phyloP scores from a whole-genome alignment of 192 early-diverging fungal genomes.

The Mortierella claussenii region DNA sequence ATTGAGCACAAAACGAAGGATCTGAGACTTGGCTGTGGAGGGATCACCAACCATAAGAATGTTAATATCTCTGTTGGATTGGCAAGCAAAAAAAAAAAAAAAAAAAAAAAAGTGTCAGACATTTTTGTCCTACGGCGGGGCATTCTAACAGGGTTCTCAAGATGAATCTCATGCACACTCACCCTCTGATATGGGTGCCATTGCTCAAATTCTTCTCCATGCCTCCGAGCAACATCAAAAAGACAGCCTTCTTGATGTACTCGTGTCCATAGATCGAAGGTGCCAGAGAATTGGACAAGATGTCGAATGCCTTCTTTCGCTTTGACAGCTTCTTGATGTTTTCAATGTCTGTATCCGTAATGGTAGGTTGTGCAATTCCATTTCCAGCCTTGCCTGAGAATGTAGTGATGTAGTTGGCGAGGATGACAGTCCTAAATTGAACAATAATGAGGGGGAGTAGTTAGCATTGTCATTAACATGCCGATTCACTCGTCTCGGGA shows the following conservation, averaged over 20 bases:
- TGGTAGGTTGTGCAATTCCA: slow-evolving; percentile 73
- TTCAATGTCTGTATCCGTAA: slow-evolving; percentile 88
- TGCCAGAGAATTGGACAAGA: slow-evolving; percentile 88
- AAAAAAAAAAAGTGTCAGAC: slow-evolving; percentile 1
- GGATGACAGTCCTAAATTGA: slow-evolving; percentile 78
- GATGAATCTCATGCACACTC: slow-evolving; percentile 13
- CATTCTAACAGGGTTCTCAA: too few relatives aligned
- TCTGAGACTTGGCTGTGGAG: slow-evolving; percentile 98
- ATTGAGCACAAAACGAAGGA: slow-evolving; percentile 94
- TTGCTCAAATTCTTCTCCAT: slow-evolving; percentile 93
- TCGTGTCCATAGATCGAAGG: slow-evolving; percentile 92
- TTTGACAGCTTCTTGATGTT: slow-evolving; percentile 84
- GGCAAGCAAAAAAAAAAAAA: neutral
- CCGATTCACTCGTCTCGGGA: too few relatives aligned
- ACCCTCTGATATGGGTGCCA: slow-evolving; percentile 96
- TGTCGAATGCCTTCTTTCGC: slow-evolving; percentile 77
- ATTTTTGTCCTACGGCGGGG: too few relatives aligned
- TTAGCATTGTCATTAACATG: neutral
- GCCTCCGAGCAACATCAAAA: slow-evolving; percentile 92
- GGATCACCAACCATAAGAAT: slow-evolving; percentile 99
- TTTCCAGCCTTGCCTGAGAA: slow-evolving; percentile 78
- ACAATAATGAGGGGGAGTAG: neutral
- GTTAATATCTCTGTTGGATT: slow-evolving; percentile 99
- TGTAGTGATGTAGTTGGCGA: slow-evolving; percentile 86
- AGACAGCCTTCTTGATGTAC: slow-evolving; percentile 93